Evolutionary conservation across 1,139 yeast species (phyloP), one percentile per base, ranked within the genome.

Genomic region (Wickerhamomyces sp.): DNA sequence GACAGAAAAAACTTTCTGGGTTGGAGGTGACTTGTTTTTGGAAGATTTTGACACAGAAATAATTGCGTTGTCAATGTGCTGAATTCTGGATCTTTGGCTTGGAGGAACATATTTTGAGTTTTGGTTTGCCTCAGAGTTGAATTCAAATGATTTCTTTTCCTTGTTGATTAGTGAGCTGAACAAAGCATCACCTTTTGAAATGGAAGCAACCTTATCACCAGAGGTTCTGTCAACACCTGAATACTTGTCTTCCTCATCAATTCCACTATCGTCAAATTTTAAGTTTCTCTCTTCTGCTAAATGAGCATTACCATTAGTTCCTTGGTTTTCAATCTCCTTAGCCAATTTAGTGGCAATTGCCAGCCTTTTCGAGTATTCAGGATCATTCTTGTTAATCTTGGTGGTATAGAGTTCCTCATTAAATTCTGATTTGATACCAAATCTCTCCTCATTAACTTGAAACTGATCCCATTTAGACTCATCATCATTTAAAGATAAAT

Each of bases 181-280:
- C 43, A 80, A 63, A 43, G 79, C 86, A 48, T 75, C 80, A 24
- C 84, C 84, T 49, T 84, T 68, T 37, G 66, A 55, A 36, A 56
- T 67, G 10, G 44, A 33, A 16, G 38, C 26, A 14, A 42, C 29
- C 12, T 12, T 7, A 7, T 6, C 16, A 18, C 37, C 31, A 6
- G 30, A 14, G 12, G 20, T 17, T 30, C 66, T 48, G 77, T 65
- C 76, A 39, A 92, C 98, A 34, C 97, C 97, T 3, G 97, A 88
- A 58, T 90, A 92, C 63, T 86, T 86, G 61, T 89, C 97, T 60
- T 94, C 99, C 64, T 92, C 98, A 60, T 92, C 97, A 52, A 86
- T 51, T 3, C 95, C 96, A 46, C 85, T 76, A 58, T 87, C 96
- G 57, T 87, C 96, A 30, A 84, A 75, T 17, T 60, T 60, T 13